phyloP scores from a whole-genome alignment of 257 asterid species.

The Petunia axillaris region DNA sequence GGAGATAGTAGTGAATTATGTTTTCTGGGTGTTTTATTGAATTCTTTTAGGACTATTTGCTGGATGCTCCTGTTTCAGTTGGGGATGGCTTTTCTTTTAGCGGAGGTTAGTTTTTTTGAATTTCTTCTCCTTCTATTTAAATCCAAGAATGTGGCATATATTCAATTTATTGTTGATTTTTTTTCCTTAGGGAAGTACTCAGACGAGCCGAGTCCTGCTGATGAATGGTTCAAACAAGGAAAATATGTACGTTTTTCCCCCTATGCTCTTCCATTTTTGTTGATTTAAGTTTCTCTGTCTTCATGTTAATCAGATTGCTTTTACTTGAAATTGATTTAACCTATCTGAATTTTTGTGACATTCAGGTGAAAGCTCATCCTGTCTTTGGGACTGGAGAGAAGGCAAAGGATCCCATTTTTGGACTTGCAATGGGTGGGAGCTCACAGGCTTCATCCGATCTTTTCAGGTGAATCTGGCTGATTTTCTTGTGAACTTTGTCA shows the following conservation, averaged over 20 bases:
- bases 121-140: not conserved
- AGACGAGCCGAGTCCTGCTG: conserved; percentile 87
- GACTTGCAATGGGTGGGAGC: conserved; percentile 75
- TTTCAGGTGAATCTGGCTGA: conserved; percentile 59
- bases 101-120: conserved; percentile 60
- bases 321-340: not conserved
- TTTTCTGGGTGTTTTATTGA: conserved; percentile 2
- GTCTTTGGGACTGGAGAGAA: conserved; percentile 87
- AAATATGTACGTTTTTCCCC: conserved; percentile 49
- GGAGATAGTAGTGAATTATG: not conserved
- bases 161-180: not conserved
- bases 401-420: conserved; percentile 89
- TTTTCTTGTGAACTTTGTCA: not conserved
- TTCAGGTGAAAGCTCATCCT: conserved; percentile 79
- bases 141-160: not conserved
- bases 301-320: not conserved
- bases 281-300: not conserved
- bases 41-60: conserved; percentile 59
- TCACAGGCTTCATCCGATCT: conserved; percentile 79
- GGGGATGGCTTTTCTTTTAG: conserved; percentile 96
- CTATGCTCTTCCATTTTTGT: not conserved
- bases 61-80: conserved; percentile 76
- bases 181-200: conserved; percentile 74
- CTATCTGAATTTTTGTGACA: not conserved
- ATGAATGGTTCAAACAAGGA: conserved; percentile 86